Evolutionary conservation across 176 grass and related monocot genomes (phyloP), one percentile per base, ranked within the genome.

Genomic region (Sorghum bicolor): DNA sequence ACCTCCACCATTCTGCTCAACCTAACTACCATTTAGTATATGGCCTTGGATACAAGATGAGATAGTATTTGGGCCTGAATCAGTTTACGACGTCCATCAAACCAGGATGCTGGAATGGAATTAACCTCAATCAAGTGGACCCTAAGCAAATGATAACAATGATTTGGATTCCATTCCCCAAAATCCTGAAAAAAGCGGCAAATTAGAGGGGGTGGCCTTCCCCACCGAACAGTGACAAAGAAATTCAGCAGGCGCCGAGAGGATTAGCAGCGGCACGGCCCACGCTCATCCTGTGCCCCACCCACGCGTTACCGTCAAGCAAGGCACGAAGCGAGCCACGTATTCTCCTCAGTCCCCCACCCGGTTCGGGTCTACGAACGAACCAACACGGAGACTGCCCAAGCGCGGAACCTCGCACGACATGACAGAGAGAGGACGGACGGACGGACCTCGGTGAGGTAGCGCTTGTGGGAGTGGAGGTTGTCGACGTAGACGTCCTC

Each of bases 401-500:
- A 16, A 47, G 26, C 70, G 29, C 76, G 25, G 61, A 77, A 29
- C 3, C 11, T 31, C 5, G 37, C 2, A 29, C 11, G 11, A 28
- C 2, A 74, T 10, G 20, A 20, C 6, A 75, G 4, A 28, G 7
- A 28, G 40, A 58, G 40, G 78, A 74, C 17, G 30, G 2, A 60
- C 19, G 37, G 40, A 95, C 43, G 39, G 53, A 95, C 93, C 93
- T 95, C 88, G 25, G 83, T 95, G 55, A 95, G 90, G 75, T 95
- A 95, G 55, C 88, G 90, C 80, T 95, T 95, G 85, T 85, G 83
- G 60, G 88, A 92, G 76, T 90, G 88, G 66, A 95, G 91, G 70
- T 95, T 92, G 85, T 95, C 93, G 47, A 95, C 74, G 80, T 95
- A 92, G 47, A 95, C 90, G 79, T 90, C 90, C 37, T 92, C 90